Base-by-base conservation (phyloP, 148 eudicot genomes). In the Nepenthes mirabilis region DNA sequence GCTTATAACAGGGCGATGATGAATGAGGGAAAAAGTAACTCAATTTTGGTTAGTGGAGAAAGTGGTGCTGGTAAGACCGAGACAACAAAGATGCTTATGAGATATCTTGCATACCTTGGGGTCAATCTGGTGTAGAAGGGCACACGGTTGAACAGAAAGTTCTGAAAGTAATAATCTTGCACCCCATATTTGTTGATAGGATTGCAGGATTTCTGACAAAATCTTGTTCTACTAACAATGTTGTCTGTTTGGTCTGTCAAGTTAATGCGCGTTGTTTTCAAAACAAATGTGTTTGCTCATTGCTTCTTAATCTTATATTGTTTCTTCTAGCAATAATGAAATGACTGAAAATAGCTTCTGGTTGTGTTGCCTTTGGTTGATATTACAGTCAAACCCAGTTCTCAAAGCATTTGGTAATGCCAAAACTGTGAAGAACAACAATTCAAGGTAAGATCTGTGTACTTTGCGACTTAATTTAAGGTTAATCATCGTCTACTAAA, bases 41-140 rank as follows among this genome's bases (percentile, higher is more conserved):
- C 97, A 1, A 94, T 89, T 76, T 73, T 94, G 74, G 99, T 94
- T 65, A 94, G 97, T 74, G 99, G 99, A 58, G 99, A 94, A 77
- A 94, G 99, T 83, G 99, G 97, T 74, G 99, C 99, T 68, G 97
- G 99, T 73, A 94, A 94, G 71, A 94, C 99, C 12, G 97, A 94
- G 79, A 94, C 99, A 37, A 89, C 99, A 48, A 89, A 89, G 76
- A 94, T 94, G 99, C 95, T 94, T 55, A 94, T 94, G 99, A 79
- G 95, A 74, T 94, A 94, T 72, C 97, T 94, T 59, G 99, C 99
- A 36, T 65, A 86, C 70, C 71, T 94, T 72, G 99, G 99, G 97
- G 99, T 55, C 91, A 88, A 10, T 68, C 87, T 49, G 99, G 99
- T 48, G 88, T 87, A n/a, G 97, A 94, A 86, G 95, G 97, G 50